A percentile compares a stretch with the other conserved stretches of the same genome.
Evolutionary conservation across 805 yeast species (phyloP).

Genomic region (Candida germanica): DNA sequence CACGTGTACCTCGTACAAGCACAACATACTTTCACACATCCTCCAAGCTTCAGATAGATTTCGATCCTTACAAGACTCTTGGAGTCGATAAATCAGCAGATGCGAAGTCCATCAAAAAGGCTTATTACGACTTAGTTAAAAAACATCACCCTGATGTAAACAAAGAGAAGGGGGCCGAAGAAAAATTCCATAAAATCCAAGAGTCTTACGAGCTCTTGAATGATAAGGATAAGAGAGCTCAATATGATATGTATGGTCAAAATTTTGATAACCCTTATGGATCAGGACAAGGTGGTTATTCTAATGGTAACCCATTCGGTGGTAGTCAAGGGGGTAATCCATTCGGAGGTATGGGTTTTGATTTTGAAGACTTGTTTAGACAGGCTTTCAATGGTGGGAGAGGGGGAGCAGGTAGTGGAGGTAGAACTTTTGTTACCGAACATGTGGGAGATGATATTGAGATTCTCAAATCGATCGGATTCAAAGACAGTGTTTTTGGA

Average conservation of each 20-base stretch:
- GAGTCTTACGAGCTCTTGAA: conserved; percentile 91
- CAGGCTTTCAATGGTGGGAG: conserved; percentile 46
- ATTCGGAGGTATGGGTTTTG: conserved; percentile 52
- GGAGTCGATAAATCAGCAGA: conserved; percentile 76
- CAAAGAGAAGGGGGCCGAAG: conserved; percentile 84
- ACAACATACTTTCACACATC: conserved; percentile 3
- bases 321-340: conserved; percentile 44
- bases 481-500: conserved; percentile 89
- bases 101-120: conserved; percentile 85
- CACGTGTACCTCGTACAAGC: not conserved
- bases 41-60: conserved; percentile 20
- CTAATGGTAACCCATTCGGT: conserved; percentile 36
- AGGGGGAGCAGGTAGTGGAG: conserved; percentile 30
- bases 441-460: conserved; percentile 89
- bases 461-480: conserved; percentile 65
- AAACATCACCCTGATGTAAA: conserved; percentile 95
- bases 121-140: conserved; percentile 90
- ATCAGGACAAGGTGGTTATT: conserved; percentile 44
- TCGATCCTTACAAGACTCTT: conserved; percentile 80
- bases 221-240: conserved; percentile 79
- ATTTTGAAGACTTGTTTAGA: conserved; percentile 44
- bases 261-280: conserved; percentile 67
- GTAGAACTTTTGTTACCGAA: conserved; percentile 59
- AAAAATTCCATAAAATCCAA: conserved; percentile 87
- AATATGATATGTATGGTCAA: conserved; percentile 89